Evolutionary conservation across 2,329 filamentous ascomycete species (phyloP).

Genomic region (Xylaria arbuscula): DNA sequence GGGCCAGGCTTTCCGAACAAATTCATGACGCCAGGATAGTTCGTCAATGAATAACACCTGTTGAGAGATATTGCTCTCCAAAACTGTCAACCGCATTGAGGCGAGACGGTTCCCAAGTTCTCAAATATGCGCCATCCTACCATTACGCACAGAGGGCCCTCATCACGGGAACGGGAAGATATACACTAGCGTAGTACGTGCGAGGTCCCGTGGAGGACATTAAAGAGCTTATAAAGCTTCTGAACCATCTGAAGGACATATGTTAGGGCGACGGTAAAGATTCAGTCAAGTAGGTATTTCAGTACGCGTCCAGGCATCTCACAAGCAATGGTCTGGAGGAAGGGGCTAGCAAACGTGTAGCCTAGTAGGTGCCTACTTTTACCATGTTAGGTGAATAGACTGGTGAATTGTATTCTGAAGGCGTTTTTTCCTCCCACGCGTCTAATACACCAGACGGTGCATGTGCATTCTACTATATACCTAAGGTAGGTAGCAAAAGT

Average conservation of each 20-base stretch:
- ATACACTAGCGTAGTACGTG: too few species aligned
- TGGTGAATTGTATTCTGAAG: too few species aligned
- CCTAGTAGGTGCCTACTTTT: not conserved
- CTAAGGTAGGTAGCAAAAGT: too few species aligned
- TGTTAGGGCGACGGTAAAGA: slow-evolving; percentile 2
- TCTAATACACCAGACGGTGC: too few species aligned
- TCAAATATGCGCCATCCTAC: too few species aligned
- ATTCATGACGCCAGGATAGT: not conserved
- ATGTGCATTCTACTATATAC: too few species aligned
- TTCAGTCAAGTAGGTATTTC: not conserved
- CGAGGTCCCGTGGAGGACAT: not conserved
- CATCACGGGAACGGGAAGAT: too few species aligned
- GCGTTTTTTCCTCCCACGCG: not conserved
- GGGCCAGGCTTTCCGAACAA: not conserved
- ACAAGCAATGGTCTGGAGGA: not conserved
- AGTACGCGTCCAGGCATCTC: slow-evolving; percentile 1
- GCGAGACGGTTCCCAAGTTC: too few species aligned
- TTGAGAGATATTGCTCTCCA: not conserved
- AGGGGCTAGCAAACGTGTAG: slow-evolving; percentile 10
- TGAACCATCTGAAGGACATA: not conserved
- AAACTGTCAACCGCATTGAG: not conserved
- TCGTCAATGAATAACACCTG: not conserved
- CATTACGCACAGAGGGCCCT: too few species aligned
- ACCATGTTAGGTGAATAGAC: too few species aligned
- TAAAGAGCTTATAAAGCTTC: not conserved